Conservation (phyloP, 768 basidiomycete genomes). For the Auricularia cornea region DNA sequence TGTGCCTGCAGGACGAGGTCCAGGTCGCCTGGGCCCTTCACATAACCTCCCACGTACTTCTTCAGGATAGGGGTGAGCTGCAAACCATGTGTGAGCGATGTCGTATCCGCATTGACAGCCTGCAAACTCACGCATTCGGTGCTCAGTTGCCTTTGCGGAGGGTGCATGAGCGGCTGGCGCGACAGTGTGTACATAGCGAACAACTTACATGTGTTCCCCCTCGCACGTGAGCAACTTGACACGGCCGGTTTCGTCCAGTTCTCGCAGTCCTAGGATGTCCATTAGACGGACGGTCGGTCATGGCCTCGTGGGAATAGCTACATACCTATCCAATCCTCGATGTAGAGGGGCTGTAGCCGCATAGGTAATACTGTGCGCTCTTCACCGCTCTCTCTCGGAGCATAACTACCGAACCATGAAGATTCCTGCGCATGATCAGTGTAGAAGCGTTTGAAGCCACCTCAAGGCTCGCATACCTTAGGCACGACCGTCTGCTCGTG, state of each 20-base stretch:
- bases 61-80: conserved; percentile 42
- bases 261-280: conserved; percentile 29
- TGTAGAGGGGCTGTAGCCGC: conserved; percentile 63
- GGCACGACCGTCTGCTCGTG: conserved; percentile 73
- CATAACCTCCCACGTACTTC: conserved; percentile 12
- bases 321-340: conserved; percentile 73
- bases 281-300: background rate
- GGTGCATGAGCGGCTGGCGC: background rate
- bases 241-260: conserved; percentile 56
- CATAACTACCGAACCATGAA: conserved; percentile 77
- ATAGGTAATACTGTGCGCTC: conserved; percentile 52
- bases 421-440: conserved; percentile 49
- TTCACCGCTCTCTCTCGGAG: conserved; percentile 20
- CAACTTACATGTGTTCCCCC: conserved; percentile 57
- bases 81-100: background rate
- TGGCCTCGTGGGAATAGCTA: background rate
- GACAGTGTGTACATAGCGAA: background rate
- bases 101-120: background rate
- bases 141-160: background rate
- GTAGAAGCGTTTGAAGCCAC: no score
- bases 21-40: no score
- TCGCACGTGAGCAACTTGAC: conserved; percentile 56
- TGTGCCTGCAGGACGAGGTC: background rate
- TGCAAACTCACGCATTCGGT: background rate
- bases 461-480: no score